Percentiles rank a stretch among this genome's conserved stretches.
phyloP scores from a whole-genome alignment of 73 alveolate species.

The Paramecium caudatum region DNA sequence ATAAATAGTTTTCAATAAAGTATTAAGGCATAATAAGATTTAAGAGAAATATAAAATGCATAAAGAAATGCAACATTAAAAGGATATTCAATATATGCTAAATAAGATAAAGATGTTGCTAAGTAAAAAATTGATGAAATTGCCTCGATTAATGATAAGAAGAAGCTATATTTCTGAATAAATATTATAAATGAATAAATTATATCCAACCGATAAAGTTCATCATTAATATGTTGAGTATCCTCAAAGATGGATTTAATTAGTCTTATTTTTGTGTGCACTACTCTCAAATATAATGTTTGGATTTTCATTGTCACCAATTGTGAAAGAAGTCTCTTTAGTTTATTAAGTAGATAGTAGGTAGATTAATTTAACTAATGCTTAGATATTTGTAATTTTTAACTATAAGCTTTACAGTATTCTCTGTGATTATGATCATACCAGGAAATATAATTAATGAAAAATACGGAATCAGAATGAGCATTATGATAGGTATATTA shows the following conservation, averaged over 20 bases:
- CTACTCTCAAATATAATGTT: slow-evolving; percentile 62
- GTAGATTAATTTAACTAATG: not conserved
- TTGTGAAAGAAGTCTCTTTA: slow-evolving; percentile 53
- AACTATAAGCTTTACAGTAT: slow-evolving; percentile 56
- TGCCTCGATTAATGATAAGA: slow-evolving; percentile 24
- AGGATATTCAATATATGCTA: slow-evolving; percentile 57
- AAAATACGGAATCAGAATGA: slow-evolving; percentile 55
- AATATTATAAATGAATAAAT: slow-evolving; percentile 40
- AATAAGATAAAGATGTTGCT: slow-evolving; percentile 59
- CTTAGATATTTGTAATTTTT: slow-evolving; percentile 27
- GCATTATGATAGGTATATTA: slow-evolving; percentile 50
- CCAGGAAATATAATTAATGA: slow-evolving; percentile 66
- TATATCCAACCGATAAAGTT: slow-evolving; percentile 19
- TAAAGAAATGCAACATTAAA: slow-evolving; percentile 35
- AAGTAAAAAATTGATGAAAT: slow-evolving; percentile 28
- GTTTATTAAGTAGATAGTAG: slow-evolving; percentile 51
- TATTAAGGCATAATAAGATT: slow-evolving; percentile 17
- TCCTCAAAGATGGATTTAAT: slow-evolving; percentile 14
- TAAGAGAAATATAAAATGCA: slow-evolving; percentile 16
- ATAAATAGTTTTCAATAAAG: slow-evolving; percentile 21
- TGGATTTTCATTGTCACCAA: slow-evolving; percentile 66
- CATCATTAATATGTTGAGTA: slow-evolving; percentile 39
- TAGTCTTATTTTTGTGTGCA: slow-evolving; percentile 41
- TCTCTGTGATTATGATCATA: slow-evolving; percentile 60
- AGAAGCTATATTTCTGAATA: slow-evolving; percentile 48